Base-by-base conservation (phyloP, 495 filamentous ascomycete species). In the Daldinia vernicosa region DNA sequence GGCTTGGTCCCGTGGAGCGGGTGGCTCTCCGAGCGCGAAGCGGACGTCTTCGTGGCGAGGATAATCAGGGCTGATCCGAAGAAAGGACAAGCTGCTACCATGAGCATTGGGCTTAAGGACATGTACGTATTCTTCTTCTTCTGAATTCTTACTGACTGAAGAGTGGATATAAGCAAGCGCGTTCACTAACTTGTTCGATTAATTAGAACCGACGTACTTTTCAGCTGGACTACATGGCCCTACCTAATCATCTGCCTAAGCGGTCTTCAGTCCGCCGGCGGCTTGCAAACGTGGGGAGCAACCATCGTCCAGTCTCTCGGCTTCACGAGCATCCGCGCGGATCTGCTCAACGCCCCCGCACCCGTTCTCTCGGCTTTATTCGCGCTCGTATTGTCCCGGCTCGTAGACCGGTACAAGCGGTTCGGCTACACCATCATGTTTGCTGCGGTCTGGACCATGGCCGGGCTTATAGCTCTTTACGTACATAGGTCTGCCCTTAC, bases 211-310 rank as follows among this genome's bases (percentile, higher is more conserved):
- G 66, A 63, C 12, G 66, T 69, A 4, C 43, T 69, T 2, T 69
- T 63, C 28, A 27, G 56, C 60, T 69, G 60, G 66, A 58, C 59
- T 24, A 69, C 60, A 14, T 69, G 66, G 66, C 66, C 66, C 2
- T 69, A 69, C 32, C 33, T 69, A n/a, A 63, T 69, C n/a, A 69
- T 69, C 66, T 69, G 66, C 22, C 52, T 69, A 12, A 69, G 66
- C 11, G 66, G 66, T n/a, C 39, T 69, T 7, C 66, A 69, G 22
- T 69, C 66, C 11, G 53, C 24, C 43, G 66, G 66, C 11, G 66
- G 66, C 5, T 26, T 69, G n/a, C 17, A 43, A 17, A 63, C 60
- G 1, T 69, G 66, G 66, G 66, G 66, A 40, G 60, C 66, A 5
- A 63, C 66, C 15, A 69, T 69, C 40, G 19, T 69, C 26, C 59